These are phyloP conservation scores for Aspergillus fumigatus DNA, from an alignment of 2,329 filamentous ascomycete species.

Conservation along the genomic window DNA sequence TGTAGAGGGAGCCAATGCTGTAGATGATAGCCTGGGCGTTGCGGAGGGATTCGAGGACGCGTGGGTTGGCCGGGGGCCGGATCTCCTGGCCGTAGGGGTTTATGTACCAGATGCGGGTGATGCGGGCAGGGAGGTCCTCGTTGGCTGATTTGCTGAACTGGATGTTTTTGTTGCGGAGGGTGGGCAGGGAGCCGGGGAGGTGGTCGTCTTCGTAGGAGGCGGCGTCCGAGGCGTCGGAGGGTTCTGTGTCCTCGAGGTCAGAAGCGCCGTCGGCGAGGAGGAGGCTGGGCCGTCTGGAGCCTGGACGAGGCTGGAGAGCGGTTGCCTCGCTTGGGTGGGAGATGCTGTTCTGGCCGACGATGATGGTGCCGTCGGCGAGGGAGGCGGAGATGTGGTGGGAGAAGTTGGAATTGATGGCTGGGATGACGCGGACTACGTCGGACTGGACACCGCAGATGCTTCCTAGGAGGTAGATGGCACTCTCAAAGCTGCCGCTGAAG, in stretches of 20 bases:
- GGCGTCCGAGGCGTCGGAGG: conserved; percentile 27
- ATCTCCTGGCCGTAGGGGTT: conserved; percentile 99
- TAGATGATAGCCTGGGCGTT: conserved; percentile 70
- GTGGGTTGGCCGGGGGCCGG: conserved; percentile 73
- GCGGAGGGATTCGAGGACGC: conserved; percentile 66
- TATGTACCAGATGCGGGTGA: conserved; percentile 90
- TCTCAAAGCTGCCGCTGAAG: conserved; percentile 89
- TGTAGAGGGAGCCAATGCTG: conserved; percentile 91
- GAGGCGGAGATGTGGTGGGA: conserved; percentile 89
- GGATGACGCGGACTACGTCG: conserved; percentile 69
- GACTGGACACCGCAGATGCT: conserved; percentile 80
- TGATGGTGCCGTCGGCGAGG: conserved; percentile 68
- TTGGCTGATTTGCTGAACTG: conserved; percentile 74
- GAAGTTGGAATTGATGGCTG: conserved; percentile 92
- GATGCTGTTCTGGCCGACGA: conserved; percentile 90
- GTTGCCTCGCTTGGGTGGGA: conserved; percentile 73
- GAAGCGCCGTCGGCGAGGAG: conserved; percentile 32
- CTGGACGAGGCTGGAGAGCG: conserved; percentile 33
- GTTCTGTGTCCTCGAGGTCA: conserved; percentile 28
- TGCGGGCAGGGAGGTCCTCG: conserved; percentile 72
- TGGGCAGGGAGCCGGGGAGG: conserved; percentile 64
- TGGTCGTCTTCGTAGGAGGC: conserved; percentile 43
- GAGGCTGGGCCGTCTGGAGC: conserved; percentile 30
- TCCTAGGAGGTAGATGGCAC: conserved; percentile 82
- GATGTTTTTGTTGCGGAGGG: conserved; percentile 75